Evolutionary conservation across 129 eudicot species (phyloP).

Genomic region (Cynara cardunculus): DNA sequence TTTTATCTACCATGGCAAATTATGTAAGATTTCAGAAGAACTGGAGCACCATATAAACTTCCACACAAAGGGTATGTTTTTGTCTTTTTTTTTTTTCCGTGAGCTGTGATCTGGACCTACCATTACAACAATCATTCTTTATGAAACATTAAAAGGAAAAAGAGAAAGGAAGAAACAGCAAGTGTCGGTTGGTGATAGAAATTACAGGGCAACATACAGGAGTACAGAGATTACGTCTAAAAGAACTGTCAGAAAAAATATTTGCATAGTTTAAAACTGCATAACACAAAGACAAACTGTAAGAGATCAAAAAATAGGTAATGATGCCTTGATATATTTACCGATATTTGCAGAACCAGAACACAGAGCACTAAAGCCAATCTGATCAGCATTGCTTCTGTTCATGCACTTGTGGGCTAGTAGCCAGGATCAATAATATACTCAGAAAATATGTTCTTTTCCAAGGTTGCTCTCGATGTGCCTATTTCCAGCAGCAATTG

Average conservation of each 20-base stretch:
- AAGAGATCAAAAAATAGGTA: neutral
- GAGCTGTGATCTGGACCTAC: slow-evolving; percentile 19
- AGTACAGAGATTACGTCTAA: neutral
- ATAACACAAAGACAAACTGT: neutral
- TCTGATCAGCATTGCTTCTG: neutral
- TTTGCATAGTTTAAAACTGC: neutral
- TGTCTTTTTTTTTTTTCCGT: neutral
- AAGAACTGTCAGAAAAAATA: neutral
- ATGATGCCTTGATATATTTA: neutral
- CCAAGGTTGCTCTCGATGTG: neutral
- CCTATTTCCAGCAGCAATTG: neutral
- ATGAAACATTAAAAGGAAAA: neutral
- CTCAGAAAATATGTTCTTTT: neutral
- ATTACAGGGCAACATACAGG: neutral
- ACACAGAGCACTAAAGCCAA: neutral
- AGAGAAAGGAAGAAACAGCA: neutral
- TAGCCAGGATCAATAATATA: neutral
- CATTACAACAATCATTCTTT: slow-evolving; percentile 14
- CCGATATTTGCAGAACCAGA: neutral
- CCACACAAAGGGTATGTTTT: neutral
- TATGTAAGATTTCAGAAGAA: neutral
- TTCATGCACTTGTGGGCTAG: neutral
- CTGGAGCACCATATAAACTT: neutral
- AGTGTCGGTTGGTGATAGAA: slow-evolving; percentile 16
- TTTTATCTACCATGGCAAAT: neutral